These are phyloP conservation scores for Talaromyces sp. DNA, from an alignment of 2,329 filamentous ascomycete species.

Conservation along the genomic window DNA sequence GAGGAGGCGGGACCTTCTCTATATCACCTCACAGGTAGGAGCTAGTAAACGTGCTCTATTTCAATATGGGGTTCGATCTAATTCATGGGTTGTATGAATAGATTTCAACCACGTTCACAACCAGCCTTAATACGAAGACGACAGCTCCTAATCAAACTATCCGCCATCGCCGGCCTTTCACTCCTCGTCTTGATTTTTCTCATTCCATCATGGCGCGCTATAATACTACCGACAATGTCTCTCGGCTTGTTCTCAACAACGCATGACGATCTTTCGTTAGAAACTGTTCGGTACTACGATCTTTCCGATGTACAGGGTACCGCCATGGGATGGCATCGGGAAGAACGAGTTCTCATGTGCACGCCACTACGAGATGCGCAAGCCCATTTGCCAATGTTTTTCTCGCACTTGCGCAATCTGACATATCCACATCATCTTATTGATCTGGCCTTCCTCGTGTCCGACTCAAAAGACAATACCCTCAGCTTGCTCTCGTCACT, in stretches of 20 bases:
- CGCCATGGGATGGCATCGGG: conserved; percentile 89
- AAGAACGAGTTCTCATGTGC: conserved; percentile 91
- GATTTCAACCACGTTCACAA: conserved; percentile 80
- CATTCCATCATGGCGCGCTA: conserved; percentile 69
- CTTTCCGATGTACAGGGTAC: conserved; percentile 87
- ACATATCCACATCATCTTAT: conserved; percentile 97
- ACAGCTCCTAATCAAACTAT: conserved; percentile 68
- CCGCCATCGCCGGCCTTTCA: conserved; percentile 53
- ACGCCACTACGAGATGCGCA: conserved; percentile 91
- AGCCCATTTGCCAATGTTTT: conserved; percentile 94
- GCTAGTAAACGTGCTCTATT: neutral
- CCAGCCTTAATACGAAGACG: conserved; percentile 69
- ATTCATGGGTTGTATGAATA: conserved; percentile 32
- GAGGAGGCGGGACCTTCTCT: conserved; percentile 68
- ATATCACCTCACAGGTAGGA: conserved; percentile 84
- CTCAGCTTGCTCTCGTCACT: conserved; percentile 70
- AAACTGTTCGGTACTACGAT: conserved; percentile 97
- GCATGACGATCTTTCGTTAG: conserved; percentile 69
- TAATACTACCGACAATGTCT: conserved; percentile 60
- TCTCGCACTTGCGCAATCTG: conserved; percentile 92
- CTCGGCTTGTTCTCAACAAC: conserved; percentile 66
- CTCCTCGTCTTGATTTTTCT: conserved; percentile 65
- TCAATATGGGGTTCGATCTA: neutral
- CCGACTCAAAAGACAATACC: conserved; percentile 93
- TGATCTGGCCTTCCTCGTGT: conserved; percentile 93